phyloP scores from a whole-genome alignment of 2,329 filamentous ascomycete species.

The Metarhizium album region DNA sequence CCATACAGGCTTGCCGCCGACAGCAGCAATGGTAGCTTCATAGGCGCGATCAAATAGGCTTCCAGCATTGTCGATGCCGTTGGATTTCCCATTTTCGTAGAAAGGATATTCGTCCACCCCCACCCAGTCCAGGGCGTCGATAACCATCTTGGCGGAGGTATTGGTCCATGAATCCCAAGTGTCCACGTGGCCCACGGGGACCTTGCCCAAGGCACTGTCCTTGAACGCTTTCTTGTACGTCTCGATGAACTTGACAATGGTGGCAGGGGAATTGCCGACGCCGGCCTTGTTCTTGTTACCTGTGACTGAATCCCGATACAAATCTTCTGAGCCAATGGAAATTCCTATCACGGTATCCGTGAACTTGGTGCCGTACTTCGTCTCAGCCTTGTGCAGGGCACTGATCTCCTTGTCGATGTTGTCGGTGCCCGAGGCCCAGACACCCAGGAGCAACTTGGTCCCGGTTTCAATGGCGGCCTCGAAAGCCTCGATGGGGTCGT shows the following conservation, averaged over 20 bases:
- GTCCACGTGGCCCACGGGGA: conserved; percentile 55
- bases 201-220: conserved; percentile 29
- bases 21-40: conserved; percentile 32
- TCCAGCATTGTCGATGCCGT: conserved; percentile 43
- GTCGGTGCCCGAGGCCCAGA: conserved; percentile 47
- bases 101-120: conserved; percentile 58
- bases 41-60: conserved; percentile 43
- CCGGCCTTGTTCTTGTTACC: conserved; percentile 54
- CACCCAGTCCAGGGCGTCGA: conserved; percentile 53
- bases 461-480: conserved; percentile 56
- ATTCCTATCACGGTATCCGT: conserved; percentile 52
- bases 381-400: conserved; percentile 46
- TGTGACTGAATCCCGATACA: conserved; percentile 51
- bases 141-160: conserved; percentile 45
- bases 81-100: conserved; percentile 47
- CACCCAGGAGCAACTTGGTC: conserved; percentile 50
- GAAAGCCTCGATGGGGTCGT: conserved; percentile 71
- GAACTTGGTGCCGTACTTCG: conserved; percentile 37
- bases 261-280: conserved; percentile 45
- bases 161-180: conserved; percentile 57
- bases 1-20: conserved; percentile 45
- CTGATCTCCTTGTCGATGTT: conserved; percentile 50
- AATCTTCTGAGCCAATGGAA: conserved; percentile 56
- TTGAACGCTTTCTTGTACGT: conserved; percentile 50
- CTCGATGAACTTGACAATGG: conserved; percentile 54